phyloP scores from a whole-genome alignment of 495 filamentous ascomycete genomes.

The Xylaria curta region DNA sequence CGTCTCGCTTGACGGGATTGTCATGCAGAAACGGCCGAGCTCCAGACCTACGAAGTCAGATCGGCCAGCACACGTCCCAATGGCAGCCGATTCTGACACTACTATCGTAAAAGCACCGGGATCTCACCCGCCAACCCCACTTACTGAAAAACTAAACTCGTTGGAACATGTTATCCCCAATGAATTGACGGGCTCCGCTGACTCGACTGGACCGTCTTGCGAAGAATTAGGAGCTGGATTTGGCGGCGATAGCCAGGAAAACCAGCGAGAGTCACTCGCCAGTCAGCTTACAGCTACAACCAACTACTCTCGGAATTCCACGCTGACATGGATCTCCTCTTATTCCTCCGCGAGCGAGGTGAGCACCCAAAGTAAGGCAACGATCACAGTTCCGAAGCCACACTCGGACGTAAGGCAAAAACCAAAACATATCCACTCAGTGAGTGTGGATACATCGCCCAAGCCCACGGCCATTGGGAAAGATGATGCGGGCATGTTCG shows the following conservation, averaged over 20 bases:
- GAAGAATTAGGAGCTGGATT: background rate
- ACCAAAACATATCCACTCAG: background rate
- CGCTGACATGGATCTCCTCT: conserved; percentile 7
- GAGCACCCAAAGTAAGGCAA: conserved; percentile 12
- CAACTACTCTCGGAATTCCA: conserved; percentile 17
- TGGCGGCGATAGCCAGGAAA: background rate
- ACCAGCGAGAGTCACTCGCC: conserved; percentile 15
- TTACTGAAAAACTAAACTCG: background rate
- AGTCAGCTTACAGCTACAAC: conserved; percentile 22
- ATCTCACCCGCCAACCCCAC: background rate
- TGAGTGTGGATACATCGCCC: background rate
- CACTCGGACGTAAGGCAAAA: background rate
- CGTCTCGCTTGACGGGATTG: conserved; percentile 29
- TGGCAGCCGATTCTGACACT: background rate
- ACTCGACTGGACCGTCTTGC: background rate
- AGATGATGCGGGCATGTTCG: background rate
- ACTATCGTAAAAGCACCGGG: background rate
- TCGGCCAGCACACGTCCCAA: background rate
- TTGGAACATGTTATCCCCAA: background rate
- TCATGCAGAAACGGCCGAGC: conserved; percentile 24
- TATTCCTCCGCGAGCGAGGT: conserved; percentile 11
- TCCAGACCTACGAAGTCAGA: background rate
- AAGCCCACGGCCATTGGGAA: background rate
- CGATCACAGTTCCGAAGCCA: background rate
- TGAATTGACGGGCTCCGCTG: background rate